A percentile compares a stretch with the other conserved stretches of the same genome.
Evolutionary conservation across 2,329 filamentous ascomycete genomes (phyloP).

Genomic region (Calonectria ilicicola): DNA sequence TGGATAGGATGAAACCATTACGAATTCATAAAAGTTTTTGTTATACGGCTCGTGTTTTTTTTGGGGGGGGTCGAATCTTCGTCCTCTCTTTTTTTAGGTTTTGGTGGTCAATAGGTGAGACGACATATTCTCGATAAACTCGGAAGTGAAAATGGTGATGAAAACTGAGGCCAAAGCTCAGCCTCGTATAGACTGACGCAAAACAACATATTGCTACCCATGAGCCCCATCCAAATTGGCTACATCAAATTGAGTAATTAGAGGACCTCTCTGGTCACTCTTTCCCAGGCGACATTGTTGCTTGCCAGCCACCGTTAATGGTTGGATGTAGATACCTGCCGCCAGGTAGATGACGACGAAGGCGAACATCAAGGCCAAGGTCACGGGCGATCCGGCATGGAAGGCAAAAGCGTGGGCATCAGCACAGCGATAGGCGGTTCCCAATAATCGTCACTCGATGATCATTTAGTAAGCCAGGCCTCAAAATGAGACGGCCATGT

Average conservation of each 20-base stretch:
- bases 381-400: background rate
- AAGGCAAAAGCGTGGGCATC: background rate
- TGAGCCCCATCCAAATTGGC: background rate
- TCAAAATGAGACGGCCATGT: background rate
- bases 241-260: background rate
- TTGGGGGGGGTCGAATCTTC: background rate
- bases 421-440: background rate
- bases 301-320: no score
- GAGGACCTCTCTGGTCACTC: background rate
- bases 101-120: background rate
- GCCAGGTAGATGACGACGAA: background rate
- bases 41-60: background rate
- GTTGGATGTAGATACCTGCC: background rate
- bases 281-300: background rate
- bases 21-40: background rate
- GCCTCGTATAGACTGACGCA: background rate
- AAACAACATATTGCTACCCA: background rate
- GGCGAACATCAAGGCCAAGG: background rate
- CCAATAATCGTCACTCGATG: background rate
- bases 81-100: background rate
- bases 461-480: background rate
- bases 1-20: background rate
- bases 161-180: background rate
- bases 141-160: background rate
- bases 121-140: background rate